A percentile compares a stretch with the other conserved stretches of the same genome.
Conservation (phyloP, 106 monocot genomes). For the Allium sativum region DNA sequence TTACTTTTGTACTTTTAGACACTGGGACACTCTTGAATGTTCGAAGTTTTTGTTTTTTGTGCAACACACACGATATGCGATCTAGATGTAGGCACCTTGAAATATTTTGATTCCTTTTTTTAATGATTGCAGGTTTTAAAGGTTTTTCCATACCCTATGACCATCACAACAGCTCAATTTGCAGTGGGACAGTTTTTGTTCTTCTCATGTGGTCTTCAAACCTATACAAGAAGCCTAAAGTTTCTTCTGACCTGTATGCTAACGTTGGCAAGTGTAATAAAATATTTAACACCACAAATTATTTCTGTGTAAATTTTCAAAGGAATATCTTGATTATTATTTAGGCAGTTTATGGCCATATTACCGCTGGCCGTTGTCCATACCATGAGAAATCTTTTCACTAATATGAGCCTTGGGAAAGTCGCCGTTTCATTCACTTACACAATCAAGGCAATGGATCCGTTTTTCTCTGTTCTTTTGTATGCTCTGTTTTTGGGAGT, state of each 20-base stretch:
- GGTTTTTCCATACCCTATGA: slow-evolving; percentile 64
- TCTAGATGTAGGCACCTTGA: too few species aligned
- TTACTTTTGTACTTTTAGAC: too few species aligned
- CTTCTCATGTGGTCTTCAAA: slow-evolving; percentile 62
- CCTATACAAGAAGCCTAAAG: slow-evolving; percentile 57
- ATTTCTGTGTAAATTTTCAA: background rate
- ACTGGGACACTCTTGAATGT: too few species aligned
- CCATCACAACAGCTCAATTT: slow-evolving; percentile 62
- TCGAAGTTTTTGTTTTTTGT: too few species aligned
- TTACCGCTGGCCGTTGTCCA: slow-evolving; percentile 67
- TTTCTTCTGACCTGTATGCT: slow-evolving; percentile 49
- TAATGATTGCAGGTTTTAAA: slow-evolving; percentile 41
- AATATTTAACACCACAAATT: background rate
- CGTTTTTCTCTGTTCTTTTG: too few species aligned
- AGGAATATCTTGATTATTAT: background rate
- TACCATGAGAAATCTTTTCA: slow-evolving; percentile 8
- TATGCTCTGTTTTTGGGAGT: too few species aligned
- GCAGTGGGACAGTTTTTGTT: slow-evolving; percentile 43
- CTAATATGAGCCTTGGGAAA: too few species aligned
- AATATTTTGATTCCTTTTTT: too few species aligned
- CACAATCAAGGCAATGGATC: too few species aligned
- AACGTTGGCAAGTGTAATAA: background rate
- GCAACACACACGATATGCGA: too few species aligned
- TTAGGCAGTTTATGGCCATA: slow-evolving; percentile 48
- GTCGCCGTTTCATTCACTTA: too few species aligned